Evolutionary conservation across 23 red algal species (phyloP).

Genomic region (Gracilaria caudata): DNA sequence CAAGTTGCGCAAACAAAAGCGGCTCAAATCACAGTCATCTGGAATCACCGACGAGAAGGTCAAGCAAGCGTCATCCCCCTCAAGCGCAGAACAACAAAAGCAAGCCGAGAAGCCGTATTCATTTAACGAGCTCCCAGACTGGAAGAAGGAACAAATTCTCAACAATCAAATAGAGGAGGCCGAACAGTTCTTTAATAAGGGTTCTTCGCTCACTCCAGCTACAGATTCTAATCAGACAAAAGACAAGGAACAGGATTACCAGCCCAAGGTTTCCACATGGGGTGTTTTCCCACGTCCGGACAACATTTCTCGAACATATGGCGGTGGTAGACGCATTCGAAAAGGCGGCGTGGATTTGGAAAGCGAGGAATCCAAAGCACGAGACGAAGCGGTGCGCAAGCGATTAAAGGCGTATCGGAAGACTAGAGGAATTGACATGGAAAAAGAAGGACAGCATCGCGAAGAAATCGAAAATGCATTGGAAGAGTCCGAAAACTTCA

Average conservation of each 20-base stretch:
- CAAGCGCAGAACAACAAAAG: not conserved
- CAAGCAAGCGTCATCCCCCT: not conserved
- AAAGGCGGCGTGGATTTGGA: slow-evolving; percentile 62
- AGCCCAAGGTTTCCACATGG: slow-evolving; percentile 92
- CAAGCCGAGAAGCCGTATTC: not conserved
- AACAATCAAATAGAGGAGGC: slow-evolving; percentile 63
- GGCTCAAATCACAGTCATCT: slow-evolving; percentile 27
- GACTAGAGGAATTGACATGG: slow-evolving; percentile 49
- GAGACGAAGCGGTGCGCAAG: slow-evolving; percentile 34
- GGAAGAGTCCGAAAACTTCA: slow-evolving; percentile 11
- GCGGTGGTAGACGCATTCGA: slow-evolving; percentile 73
- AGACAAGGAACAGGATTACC: slow-evolving; percentile 33
- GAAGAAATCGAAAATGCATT: slow-evolving; percentile 70
- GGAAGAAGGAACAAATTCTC: slow-evolving; percentile 76
- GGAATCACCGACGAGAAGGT: not conserved
- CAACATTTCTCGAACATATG: slow-evolving; percentile 85
- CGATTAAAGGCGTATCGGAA: slow-evolving; percentile 62
- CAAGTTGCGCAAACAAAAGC: slow-evolving; percentile 44
- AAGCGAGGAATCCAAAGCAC: slow-evolving; percentile 29
- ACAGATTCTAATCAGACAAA: not conserved
- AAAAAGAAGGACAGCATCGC: slow-evolving; percentile 64
- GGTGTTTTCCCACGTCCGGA: slow-evolving; percentile 88
- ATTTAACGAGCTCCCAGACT: slow-evolving; percentile 65
- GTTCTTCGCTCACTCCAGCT: not conserved
- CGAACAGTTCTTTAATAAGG: slow-evolving; percentile 57